Conservation (phyloP, 805 yeast species). For the Candida peoriensis region DNA sequence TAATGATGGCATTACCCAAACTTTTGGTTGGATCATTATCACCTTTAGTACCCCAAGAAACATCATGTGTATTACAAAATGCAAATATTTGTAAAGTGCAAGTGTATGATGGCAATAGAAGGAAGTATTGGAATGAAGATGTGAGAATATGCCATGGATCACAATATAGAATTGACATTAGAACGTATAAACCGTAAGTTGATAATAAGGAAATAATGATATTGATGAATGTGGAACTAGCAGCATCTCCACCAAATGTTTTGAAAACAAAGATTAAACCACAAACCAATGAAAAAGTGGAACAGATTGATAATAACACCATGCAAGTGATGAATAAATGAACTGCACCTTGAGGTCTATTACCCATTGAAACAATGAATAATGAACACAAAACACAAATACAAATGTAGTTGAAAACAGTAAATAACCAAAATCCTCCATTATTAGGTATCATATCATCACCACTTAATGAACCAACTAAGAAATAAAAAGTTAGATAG, state of each 20-base stretch:
- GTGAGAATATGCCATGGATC: conserved; percentile 97
- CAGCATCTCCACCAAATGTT: conserved; percentile 36
- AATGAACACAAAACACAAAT: conserved; percentile 81
- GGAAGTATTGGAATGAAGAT: conserved; percentile 80
- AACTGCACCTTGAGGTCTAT: conserved; percentile 94
- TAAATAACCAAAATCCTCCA: conserved; percentile 82
- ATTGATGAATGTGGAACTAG: conserved; percentile 55
- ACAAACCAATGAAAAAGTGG: conserved; percentile 72
- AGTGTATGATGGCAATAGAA: conserved; percentile 86
- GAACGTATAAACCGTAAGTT: conserved; percentile 83
- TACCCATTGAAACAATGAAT: conserved; percentile 92
- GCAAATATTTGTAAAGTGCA: conserved; percentile 94
- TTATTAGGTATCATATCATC: conserved; percentile 46
- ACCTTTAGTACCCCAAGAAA: conserved; percentile 99
- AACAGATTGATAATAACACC: conserved; percentile 68
- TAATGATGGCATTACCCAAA: conserved; percentile 72
- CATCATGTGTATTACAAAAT: conserved; percentile 96
- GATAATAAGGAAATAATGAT: conserved; percentile 81
- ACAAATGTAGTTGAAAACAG: conserved; percentile 80
- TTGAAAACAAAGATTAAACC: conserved; percentile 75
- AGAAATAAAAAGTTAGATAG: conserved; percentile 85
- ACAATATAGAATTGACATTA: conserved; percentile 78
- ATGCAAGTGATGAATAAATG: conserved; percentile 70
- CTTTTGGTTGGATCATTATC: conserved; percentile 68
- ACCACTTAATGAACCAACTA: conserved; percentile 76